phyloP scores from a whole-genome alignment of 805 yeast genomes.

The Yarrowia porcina region DNA sequence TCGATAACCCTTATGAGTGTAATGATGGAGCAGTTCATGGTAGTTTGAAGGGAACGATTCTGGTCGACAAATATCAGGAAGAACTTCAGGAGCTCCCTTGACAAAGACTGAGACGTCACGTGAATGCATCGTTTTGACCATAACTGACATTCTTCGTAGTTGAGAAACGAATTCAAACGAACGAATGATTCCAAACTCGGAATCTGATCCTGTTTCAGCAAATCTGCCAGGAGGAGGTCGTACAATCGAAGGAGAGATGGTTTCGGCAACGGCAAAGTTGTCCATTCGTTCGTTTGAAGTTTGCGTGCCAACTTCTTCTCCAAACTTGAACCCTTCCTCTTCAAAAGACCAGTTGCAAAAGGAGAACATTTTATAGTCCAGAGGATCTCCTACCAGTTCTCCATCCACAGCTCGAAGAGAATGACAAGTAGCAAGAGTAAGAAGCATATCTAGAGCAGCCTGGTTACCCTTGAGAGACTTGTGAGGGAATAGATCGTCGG shows the following conservation, averaged over 20 bases:
- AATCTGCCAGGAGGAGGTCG: constrained; percentile 16
- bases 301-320: constrained; percentile 26
- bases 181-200: constrained; percentile 44
- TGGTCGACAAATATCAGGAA: constrained; percentile 70
- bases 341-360: constrained; percentile 75
- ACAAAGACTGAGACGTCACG: constrained; percentile 55
- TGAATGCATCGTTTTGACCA: constrained; percentile 45
- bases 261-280: constrained; percentile 12
- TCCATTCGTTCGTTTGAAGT: constrained; percentile 20
- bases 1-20: constrained; percentile 91
- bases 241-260: constrained; percentile 21
- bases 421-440: constrained; percentile 76
- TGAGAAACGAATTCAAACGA: constrained; percentile 80
- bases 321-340: constrained; percentile 50
- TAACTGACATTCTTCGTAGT: constrained; percentile 85
- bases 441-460: constrained; percentile 38
- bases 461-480: constrained; percentile 27
- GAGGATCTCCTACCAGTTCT: constrained; percentile 87
- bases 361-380: constrained; percentile 89
- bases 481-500: constrained; percentile 22
- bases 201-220: background rate
- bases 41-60: constrained; percentile 71
- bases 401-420: constrained; percentile 76
- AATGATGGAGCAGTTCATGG: constrained; percentile 68
- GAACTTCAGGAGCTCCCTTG: constrained; percentile 97